Evolutionary conservation across 2,329 filamentous ascomycete species (phyloP).

Genomic region (Coccinonectria pachysandricola): DNA sequence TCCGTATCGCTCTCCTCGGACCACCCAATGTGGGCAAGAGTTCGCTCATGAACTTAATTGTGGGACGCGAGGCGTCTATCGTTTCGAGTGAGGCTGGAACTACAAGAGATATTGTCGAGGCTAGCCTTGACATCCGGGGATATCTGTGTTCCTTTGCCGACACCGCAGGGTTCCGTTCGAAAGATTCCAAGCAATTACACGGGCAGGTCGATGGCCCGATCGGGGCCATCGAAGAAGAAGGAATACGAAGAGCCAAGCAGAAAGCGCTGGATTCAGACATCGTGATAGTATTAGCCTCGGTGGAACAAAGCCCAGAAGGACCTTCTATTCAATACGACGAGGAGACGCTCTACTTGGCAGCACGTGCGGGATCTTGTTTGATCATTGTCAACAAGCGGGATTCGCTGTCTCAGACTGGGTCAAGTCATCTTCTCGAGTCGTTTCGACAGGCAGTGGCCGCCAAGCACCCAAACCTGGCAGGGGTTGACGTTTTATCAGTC

Average conservation of each 20-base stretch:
- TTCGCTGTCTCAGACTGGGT: constrained; percentile 24
- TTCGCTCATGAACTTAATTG: constrained; percentile 79
- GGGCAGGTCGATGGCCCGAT: constrained; percentile 30
- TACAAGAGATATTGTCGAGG: constrained; percentile 87
- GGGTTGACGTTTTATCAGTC: constrained; percentile 38
- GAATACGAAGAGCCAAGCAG: constrained; percentile 75
- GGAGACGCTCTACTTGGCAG: constrained; percentile 45
- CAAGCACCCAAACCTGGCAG: constrained; percentile 15
- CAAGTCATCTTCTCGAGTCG: constrained; percentile 27
- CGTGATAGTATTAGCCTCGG: constrained; percentile 67
- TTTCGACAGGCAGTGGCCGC: constrained; percentile 24
- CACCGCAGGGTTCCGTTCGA: constrained; percentile 73
- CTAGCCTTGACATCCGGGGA: constrained; percentile 77
- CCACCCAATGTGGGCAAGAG: constrained; percentile 94
- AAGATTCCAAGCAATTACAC: constrained; percentile 5
- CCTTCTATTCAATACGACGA: constrained; percentile 40
- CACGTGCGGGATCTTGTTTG: constrained; percentile 36
- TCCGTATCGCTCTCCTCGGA: constrained; percentile 76
- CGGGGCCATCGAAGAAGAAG: constrained; percentile 74
- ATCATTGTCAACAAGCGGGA: constrained; percentile 57
- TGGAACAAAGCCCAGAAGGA: constrained; percentile 42
- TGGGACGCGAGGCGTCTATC: constrained; percentile 88
- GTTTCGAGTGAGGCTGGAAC: constrained; percentile 90
- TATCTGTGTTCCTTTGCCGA: constrained; percentile 93
- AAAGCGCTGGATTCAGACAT: constrained; percentile 78